Evolutionary conservation across 805 yeast genomes (phyloP).

Genomic region (Ascoidea rubescens): DNA sequence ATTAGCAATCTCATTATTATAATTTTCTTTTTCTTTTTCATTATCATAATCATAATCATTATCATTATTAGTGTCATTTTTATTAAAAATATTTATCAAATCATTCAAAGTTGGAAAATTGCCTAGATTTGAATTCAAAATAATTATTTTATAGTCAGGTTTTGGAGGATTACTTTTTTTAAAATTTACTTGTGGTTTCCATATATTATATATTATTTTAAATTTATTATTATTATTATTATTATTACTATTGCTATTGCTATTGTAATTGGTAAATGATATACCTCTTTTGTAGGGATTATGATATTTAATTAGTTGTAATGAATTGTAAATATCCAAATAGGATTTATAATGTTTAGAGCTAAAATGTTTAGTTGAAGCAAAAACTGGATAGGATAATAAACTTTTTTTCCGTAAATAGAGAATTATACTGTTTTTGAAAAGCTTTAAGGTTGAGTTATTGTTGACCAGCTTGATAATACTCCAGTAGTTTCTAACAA

Average conservation of each 20-base stretch:
- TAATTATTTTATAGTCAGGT: not conserved
- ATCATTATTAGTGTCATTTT: not conserved
- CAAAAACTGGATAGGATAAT: not conserved
- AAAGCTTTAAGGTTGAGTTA: not conserved
- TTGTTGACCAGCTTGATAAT: too few relatives aligned
- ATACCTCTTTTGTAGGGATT: too few relatives aligned
- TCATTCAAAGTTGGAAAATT: not conserved
- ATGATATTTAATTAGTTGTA: slow-evolving; percentile 4
- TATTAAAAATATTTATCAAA: too few relatives aligned
- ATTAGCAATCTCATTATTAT: too few relatives aligned
- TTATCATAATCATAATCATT: not conserved
- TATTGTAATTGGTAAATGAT: too few relatives aligned
- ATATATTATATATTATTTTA: too few relatives aligned
- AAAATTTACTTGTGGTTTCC: not conserved
- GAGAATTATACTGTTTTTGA: not conserved
- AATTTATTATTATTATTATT: too few relatives aligned
- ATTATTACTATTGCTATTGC: too few relatives aligned
- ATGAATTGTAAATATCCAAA: slow-evolving; percentile 13
- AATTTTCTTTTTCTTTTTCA: too few relatives aligned
- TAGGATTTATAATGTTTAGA: slow-evolving; percentile 9
- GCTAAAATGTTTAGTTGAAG: not conserved
- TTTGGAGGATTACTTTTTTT: not conserved
- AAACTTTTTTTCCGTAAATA: not conserved
- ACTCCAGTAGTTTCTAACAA: not conserved
- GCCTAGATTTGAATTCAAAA: not conserved